These are phyloP conservation scores for Wickerhamiella pararugosa DNA, from an alignment of 1,139 yeast species.

Conservation along the genomic window DNA sequence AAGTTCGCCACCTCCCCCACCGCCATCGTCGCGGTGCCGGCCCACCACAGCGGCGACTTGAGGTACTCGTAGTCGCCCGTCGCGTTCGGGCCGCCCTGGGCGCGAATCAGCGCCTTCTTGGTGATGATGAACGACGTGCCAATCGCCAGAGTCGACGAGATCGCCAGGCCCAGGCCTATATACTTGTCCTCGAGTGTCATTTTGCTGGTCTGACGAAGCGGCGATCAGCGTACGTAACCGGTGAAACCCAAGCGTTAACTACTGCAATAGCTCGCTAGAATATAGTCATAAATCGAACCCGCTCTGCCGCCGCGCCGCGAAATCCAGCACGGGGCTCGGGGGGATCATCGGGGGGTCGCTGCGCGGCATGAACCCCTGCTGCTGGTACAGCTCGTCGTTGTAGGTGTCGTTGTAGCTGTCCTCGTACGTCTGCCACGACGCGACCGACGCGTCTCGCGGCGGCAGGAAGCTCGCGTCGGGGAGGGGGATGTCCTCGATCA, in stretches of 20 bases:
- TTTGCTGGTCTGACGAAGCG: not conserved
- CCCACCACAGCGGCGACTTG: constrained; percentile 88
- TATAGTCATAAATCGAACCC: not conserved
- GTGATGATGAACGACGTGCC: constrained; percentile 86
- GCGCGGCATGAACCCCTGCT: constrained; percentile 6
- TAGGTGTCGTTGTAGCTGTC: constrained; percentile 1
- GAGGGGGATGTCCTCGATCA: not conserved
- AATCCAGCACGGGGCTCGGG: constrained; percentile 4
- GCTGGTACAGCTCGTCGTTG: constrained; percentile 3
- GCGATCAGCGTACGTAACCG: not conserved
- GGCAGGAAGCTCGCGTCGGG: constrained; percentile 1
- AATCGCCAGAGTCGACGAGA: constrained; percentile 76
- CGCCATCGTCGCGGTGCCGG: constrained; percentile 85
- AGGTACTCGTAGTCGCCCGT: constrained; percentile 55
- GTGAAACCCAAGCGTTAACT: not conserved
- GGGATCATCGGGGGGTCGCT: constrained; percentile 3
- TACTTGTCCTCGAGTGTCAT: constrained; percentile 50
- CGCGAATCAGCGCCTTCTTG: constrained; percentile 69
- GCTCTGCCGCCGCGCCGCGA: not conserved
- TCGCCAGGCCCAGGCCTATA: constrained; percentile 78
- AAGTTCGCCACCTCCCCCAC: constrained; percentile 84
- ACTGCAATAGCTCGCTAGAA: constrained; percentile 2
- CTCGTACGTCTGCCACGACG: constrained; percentile 4
- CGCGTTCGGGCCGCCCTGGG: constrained; percentile 45
- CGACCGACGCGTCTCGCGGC: not conserved